Percentiles rank a stretch among this genome's conserved stretches.
Evolutionary conservation across 148 eudicot genomes (phyloP).

Genomic region (Drosera capensis): DNA sequence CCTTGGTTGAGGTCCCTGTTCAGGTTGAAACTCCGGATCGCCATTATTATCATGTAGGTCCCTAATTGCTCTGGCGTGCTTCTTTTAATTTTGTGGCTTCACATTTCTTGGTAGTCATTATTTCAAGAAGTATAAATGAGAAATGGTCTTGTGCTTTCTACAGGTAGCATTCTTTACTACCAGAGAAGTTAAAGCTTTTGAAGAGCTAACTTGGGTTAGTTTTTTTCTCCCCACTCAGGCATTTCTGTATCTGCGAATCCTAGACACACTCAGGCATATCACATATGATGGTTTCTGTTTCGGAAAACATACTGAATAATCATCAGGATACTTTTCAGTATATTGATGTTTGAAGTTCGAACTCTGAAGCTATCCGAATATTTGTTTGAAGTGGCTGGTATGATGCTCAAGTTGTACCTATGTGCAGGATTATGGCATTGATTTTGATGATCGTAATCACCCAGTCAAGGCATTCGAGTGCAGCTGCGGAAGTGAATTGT

Average conservation of each 20-base stretch:
- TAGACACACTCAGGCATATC: neutral
- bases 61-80: neutral
- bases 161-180: constrained; percentile 65
- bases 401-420: neutral
- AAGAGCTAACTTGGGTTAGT: constrained; percentile 66
- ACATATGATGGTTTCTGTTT: neutral
- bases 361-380: neutral
- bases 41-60: constrained; percentile 54
- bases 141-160: constrained; percentile 1
- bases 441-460: constrained; percentile 38
- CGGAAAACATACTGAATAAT: neutral
- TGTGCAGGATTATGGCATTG: constrained; percentile 50
- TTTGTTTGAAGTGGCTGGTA: neutral
- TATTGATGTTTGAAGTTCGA: neutral
- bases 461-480: constrained; percentile 55
- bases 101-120: constrained; percentile 2
- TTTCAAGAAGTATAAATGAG: neutral
- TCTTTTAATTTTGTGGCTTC: neutral
- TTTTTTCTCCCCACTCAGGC: neutral
- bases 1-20: constrained; percentile 49
- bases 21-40: constrained; percentile 62
- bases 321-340: no score
- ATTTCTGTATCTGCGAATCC: neutral
- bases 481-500: constrained; percentile 31
- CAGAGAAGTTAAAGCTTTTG: constrained; percentile 33